Percentiles rank a stretch among this genome's conserved stretches.
Evolutionary conservation across 306 rosid species (phyloP).

Genomic region (Lathyrus oleraceus): DNA sequence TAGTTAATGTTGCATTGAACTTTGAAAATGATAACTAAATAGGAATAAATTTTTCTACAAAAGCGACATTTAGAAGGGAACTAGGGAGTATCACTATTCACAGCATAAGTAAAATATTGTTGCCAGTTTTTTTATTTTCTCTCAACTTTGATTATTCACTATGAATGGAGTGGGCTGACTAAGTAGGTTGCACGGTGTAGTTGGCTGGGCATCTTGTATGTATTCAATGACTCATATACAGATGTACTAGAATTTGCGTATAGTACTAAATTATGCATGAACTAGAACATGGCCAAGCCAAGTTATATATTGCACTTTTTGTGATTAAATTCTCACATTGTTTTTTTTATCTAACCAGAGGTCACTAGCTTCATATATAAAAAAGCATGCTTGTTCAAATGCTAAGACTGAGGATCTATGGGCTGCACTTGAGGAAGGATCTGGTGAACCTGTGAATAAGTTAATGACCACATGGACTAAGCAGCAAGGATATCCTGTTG

Average conservation of each 20-base stretch:
- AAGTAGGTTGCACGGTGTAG: slow-evolving; percentile 1
- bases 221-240: not conserved
- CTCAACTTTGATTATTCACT: slow-evolving; percentile 6
- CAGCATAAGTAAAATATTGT: not conserved
- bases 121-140: slow-evolving; percentile 9
- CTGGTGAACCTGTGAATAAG: slow-evolving; percentile 86
- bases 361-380: slow-evolving; percentile 87
- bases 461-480: slow-evolving; percentile 94
- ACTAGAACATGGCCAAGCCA: slow-evolving; percentile 11
- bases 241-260: not conserved
- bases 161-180: slow-evolving; percentile 7
- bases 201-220: slow-evolving; percentile 1
- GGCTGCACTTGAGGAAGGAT: slow-evolving; percentile 94
- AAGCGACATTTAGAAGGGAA: no score
- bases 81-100: not conserved
- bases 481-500: slow-evolving; percentile 91
- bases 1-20: no score
- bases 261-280: slow-evolving; percentile 17
- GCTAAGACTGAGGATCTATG: slow-evolving; percentile 93
- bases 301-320: slow-evolving; percentile 22
- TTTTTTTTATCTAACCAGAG: slow-evolving; percentile 56
- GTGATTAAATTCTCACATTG: slow-evolving; percentile 23
- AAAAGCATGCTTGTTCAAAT: slow-evolving; percentile 73
- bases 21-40: no score
- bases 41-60: no score